phyloP scores from a whole-genome alignment of 78 protist genomes.

The Speleostelium caveatum region DNA sequence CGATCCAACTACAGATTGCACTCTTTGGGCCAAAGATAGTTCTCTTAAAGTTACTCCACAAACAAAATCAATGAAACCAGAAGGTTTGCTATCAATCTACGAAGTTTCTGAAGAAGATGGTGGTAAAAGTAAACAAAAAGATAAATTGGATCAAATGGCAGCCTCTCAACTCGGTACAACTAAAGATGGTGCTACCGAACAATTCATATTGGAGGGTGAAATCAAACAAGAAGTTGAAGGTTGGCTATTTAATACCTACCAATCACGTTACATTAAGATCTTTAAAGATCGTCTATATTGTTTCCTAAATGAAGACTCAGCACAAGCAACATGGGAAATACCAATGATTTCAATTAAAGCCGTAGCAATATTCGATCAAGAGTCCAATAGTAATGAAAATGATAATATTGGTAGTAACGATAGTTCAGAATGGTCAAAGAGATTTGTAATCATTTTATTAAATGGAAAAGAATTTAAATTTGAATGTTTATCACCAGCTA shows the following conservation, averaged over 20 bases:
- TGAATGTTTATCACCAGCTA: constrained; percentile 23
- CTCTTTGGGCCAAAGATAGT: constrained; percentile 18
- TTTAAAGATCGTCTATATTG: constrained; percentile 53
- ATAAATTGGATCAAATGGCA: constrained; percentile 54
- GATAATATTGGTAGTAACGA: too few species aligned
- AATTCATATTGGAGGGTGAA: constrained; percentile 27
- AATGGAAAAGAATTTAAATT: constrained; percentile 49
- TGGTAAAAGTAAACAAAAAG: constrained; percentile 76
- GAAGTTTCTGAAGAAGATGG: constrained; percentile 77
- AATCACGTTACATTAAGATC: constrained; percentile 48
- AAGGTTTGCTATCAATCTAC: constrained; percentile 50
- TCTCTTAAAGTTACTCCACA: constrained; percentile 29
- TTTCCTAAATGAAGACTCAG: constrained; percentile 70
- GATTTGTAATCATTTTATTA: constrained; percentile 23
- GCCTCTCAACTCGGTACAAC: background rate
- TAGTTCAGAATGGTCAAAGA: constrained; percentile 32
- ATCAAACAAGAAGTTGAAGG: constrained; percentile 74
- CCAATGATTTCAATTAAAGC: constrained; percentile 7
- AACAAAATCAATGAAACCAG: constrained; percentile 62
- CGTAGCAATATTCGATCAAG: constrained; percentile 39
- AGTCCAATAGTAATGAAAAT: background rate
- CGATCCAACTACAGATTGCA: constrained; percentile 69
- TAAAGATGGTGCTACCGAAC: background rate
- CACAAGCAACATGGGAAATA: constrained; percentile 64
- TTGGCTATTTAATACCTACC: constrained; percentile 68